Evolutionary conservation across 2,329 filamentous ascomycete species (phyloP).

Genomic region (Westerdykella sp.): DNA sequence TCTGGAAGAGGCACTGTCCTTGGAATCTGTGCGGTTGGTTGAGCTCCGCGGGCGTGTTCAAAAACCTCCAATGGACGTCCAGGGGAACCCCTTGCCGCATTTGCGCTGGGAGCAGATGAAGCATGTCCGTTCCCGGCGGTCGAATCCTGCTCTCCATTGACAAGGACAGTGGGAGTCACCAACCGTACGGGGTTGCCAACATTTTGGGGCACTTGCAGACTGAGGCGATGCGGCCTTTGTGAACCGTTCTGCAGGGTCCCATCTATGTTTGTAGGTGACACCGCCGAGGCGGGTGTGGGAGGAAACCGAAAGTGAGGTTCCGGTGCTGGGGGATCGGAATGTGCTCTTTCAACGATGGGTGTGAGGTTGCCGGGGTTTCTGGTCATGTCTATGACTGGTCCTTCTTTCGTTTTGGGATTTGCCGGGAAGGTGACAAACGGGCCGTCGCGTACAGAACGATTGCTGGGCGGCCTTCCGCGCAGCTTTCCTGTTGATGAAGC

Average conservation of each 20-base stretch:
- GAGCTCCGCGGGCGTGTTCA: constrained; percentile 9
- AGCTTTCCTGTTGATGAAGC: constrained; percentile 61
- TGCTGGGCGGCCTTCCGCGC: constrained; percentile 72
- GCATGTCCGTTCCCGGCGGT: constrained; percentile 19
- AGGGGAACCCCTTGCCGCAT: constrained; percentile 14
- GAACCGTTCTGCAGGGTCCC: constrained; percentile 15
- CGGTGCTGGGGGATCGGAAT: constrained; percentile 33
- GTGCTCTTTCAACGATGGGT: constrained; percentile 41
- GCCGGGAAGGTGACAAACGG: constrained; percentile 65
- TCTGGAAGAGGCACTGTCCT: constrained; percentile 7
- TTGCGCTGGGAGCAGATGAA: constrained; percentile 19
- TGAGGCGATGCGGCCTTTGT: constrained; percentile 48
- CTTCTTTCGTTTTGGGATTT: constrained; percentile 48
- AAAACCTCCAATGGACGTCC: constrained; percentile 14
- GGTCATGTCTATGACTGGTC: constrained; percentile 42
- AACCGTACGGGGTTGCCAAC: constrained; percentile 55
- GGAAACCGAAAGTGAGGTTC: constrained; percentile 36
- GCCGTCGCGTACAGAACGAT: constrained; percentile 58
- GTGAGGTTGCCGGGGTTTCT: constrained; percentile 39
- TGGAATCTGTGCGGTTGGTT: constrained; percentile 26
- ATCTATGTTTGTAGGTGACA: constrained; percentile 26
- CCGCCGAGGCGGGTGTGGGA: constrained; percentile 35
- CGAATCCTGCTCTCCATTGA: constrained; percentile 45
- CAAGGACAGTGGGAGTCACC: constrained; percentile 53
- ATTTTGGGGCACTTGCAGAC: constrained; percentile 58